These are phyloP conservation scores for Fusarium udum DNA, from an alignment of 2,329 filamentous ascomycete genomes.

Conservation along the genomic window DNA sequence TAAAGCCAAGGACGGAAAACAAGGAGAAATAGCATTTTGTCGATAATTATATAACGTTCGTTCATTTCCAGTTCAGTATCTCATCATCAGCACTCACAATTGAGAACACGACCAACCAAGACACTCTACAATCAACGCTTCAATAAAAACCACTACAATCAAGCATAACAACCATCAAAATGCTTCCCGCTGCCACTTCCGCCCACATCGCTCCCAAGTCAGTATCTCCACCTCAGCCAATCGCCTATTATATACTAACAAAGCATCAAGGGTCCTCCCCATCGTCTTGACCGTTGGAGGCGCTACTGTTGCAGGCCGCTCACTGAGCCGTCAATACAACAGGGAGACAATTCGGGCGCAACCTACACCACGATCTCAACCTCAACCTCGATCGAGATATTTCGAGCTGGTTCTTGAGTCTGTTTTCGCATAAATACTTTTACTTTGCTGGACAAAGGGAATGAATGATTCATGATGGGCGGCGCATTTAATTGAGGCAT, in stretches of 20 bases:
- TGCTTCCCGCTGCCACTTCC: conserved; percentile 29
- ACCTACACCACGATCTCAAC: background rate
- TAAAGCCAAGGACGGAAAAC: background rate
- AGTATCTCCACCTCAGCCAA: background rate
- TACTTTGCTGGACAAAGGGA: background rate
- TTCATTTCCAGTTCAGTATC: background rate
- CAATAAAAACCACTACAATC: background rate
- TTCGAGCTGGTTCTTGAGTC: conserved; percentile 36
- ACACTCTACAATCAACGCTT: background rate
- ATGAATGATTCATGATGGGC: conserved; percentile 1
- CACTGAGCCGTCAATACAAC: conserved; percentile 22
- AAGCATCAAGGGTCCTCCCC: conserved; percentile 24
- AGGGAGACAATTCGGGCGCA: conserved; percentile 3
- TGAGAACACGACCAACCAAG: background rate
- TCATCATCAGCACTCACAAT: conserved; percentile 2
- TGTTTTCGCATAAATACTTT: conserved; percentile 32
- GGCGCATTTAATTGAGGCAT: conserved; percentile 3
- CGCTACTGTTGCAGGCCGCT: conserved; percentile 34
- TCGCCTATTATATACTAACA: background rate
- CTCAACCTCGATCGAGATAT: conserved; percentile 24
- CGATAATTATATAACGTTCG: conserved; percentile 27
- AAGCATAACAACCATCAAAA: conserved; percentile 11
- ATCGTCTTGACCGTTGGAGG: conserved; percentile 36
- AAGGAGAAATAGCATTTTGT: background rate
- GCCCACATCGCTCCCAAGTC: conserved; percentile 28